These are phyloP conservation scores for Phytophthora lateralis DNA, from an alignment of 352 stramenopile genomes.

Conservation along the genomic window DNA sequence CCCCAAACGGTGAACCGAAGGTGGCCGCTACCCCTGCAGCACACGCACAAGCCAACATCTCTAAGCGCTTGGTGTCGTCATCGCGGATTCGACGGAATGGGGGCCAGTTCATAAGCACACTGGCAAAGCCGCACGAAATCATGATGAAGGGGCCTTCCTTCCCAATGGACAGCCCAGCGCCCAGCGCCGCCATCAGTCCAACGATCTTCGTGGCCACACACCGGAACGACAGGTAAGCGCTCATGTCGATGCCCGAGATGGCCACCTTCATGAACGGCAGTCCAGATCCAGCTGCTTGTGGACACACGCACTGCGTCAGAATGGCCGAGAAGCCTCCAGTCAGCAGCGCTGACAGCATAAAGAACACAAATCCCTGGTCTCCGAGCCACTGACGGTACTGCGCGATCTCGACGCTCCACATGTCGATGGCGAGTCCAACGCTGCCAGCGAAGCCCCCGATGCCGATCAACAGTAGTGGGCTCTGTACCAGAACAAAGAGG, in stretches of 20 bases:
- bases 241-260: conserved; percentile 86
- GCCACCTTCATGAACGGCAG: conserved; percentile 85
- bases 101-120: conserved; percentile 73
- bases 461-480: conserved; percentile 61
- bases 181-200: conserved; percentile 62
- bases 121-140: conserved; percentile 86
- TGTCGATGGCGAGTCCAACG: conserved; percentile 67
- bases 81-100: conserved; percentile 76
- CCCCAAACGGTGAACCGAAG: conserved; percentile 85
- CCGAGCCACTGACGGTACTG: conserved; percentile 65
- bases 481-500: conserved; percentile 75
- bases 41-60: conserved; percentile 85
- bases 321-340: conserved; percentile 50
- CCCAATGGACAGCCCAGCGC: conserved; percentile 76
- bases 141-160: conserved; percentile 91
- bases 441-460: conserved; percentile 76
- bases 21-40: conserved; percentile 86
- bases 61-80: conserved; percentile 78
- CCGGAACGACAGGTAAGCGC: conserved; percentile 66
- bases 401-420: conserved; percentile 68
- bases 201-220: conserved; percentile 80
- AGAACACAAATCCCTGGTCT: conserved; percentile 60
- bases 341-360: conserved; percentile 58
- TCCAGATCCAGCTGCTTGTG: conserved; percentile 73
- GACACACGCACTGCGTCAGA: conserved; percentile 68